phyloP scores from a whole-genome alignment of 2,329 filamentous ascomycete genomes.

The Nothophoma quercina region DNA sequence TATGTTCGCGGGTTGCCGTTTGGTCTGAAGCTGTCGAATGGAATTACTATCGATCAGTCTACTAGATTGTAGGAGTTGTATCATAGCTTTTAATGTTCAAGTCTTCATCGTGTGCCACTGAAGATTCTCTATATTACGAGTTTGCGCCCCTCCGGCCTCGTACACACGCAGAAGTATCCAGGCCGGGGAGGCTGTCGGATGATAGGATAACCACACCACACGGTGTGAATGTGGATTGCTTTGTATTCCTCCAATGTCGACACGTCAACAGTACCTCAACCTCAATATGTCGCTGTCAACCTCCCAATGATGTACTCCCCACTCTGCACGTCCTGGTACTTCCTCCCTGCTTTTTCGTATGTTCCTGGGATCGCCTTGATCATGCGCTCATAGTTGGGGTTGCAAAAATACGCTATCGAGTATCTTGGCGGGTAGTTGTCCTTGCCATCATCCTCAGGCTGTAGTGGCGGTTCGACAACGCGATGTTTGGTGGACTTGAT shows the following conservation, averaged over 20 bases:
- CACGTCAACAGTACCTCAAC: too few species aligned
- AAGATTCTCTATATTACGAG: too few species aligned
- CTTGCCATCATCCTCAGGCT: conserved; percentile 54
- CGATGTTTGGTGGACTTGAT: conserved; percentile 92
- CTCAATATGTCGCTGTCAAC: conserved; percentile 71
- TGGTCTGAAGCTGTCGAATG: background rate
- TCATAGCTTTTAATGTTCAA: too few species aligned
- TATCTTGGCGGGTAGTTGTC: conserved; percentile 75
- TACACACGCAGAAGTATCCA: too few species aligned
- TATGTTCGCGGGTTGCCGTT: conserved; percentile 1
- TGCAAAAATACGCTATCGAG: conserved; percentile 92
- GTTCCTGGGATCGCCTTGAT: conserved; percentile 87
- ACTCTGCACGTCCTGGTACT: conserved; percentile 79
- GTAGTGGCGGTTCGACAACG: conserved; percentile 80
- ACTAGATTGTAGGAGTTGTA: background rate
- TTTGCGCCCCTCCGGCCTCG: too few species aligned
- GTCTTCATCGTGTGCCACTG: too few species aligned
- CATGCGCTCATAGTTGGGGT: conserved; percentile 76
- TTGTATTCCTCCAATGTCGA: too few species aligned
- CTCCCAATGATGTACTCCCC: conserved; percentile 83
- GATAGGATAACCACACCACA: too few species aligned
- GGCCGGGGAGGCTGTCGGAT: too few species aligned
- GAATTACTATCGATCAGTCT: background rate
- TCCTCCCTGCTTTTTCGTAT: conserved; percentile 73
- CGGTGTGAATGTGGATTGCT: too few species aligned